Percentiles rank a stretch among this genome's conserved stretches.
phyloP scores from a whole-genome alignment of 164 flowering plant species.

The Kalanchoe fedtschenkoi region DNA sequence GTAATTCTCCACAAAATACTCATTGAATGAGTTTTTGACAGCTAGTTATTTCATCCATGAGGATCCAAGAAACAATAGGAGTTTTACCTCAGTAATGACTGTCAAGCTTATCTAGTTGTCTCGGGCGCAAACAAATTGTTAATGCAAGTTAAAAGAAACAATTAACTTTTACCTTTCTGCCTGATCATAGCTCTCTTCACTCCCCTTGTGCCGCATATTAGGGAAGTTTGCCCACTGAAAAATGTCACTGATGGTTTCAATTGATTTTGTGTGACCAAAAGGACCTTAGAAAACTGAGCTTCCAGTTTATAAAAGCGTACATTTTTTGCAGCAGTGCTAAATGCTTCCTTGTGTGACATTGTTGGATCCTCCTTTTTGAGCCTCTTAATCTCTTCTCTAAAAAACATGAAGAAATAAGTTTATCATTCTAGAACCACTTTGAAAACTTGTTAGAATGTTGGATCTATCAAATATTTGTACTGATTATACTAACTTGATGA shows the following conservation, averaged over 20 bases:
- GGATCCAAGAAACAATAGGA: neutral
- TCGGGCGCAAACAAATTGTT: neutral
- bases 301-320: slow-evolving; percentile 22
- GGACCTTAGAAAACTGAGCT: neutral
- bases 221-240: slow-evolving; percentile 87
- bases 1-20: neutral
- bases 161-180: neutral
- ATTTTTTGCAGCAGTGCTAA: slow-evolving; percentile 90
- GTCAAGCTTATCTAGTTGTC: too few relatives aligned
- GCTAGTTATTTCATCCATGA: neutral
- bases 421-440: neutral
- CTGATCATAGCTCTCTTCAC: slow-evolving; percentile 35
- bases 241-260: slow-evolving; percentile 12
- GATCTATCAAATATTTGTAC: neutral
- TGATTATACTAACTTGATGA: slow-evolving; percentile 52
- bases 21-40: slow-evolving; percentile 1
- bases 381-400: slow-evolving; percentile 88
- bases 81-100: neutral
- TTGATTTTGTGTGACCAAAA: slow-evolving; percentile 1
- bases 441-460: too few relatives aligned
- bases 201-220: slow-evolving; percentile 31
- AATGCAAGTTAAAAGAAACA: neutral
- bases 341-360: slow-evolving; percentile 88
- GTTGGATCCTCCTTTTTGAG: slow-evolving; percentile 62
- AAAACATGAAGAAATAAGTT: neutral